Percentiles rank a stretch among this genome's conserved stretches.
Evolutionary conservation across 1,284 basidiomycete species (phyloP).

Genomic region (Porodaedalea pini): DNA sequence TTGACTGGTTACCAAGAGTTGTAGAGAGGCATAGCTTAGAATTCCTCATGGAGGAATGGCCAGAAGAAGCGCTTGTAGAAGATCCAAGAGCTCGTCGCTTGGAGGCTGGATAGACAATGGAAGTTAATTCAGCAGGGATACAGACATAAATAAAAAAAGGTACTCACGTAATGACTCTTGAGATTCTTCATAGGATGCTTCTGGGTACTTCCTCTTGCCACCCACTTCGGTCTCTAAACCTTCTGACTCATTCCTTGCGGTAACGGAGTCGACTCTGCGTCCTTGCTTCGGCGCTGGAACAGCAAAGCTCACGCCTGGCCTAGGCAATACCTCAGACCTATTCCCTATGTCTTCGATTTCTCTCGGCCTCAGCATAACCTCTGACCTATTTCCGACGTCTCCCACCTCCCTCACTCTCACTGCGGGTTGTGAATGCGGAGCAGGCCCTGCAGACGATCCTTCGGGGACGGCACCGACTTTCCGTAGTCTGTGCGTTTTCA

Average conservation of each 20-base stretch:
- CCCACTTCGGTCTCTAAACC: neutral
- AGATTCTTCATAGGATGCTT: neutral
- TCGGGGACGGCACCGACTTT: conserved; percentile 38
- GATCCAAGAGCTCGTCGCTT: conserved; percentile 1
- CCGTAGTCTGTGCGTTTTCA: conserved; percentile 66
- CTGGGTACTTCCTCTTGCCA: conserved; percentile 4
- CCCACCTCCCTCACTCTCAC: conserved; percentile 17
- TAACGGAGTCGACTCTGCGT: neutral
- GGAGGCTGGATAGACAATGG: conserved; percentile 3
- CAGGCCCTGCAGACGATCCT: neutral
- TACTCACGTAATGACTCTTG: conserved; percentile 2
- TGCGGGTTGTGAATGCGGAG: conserved; percentile 5
- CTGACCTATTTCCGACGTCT: conserved; percentile 22
- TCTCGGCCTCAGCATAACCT: conserved; percentile 26
- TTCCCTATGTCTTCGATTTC: conserved; percentile 17
- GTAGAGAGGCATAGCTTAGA: too few relatives aligned
- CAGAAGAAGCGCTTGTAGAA: neutral
- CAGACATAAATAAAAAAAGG: neutral
- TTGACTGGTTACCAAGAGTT: too few relatives aligned
- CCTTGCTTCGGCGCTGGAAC: neutral
- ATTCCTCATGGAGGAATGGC: neutral
- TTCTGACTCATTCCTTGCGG: neutral
- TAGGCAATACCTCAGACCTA: conserved; percentile 7
- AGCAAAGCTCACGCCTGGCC: conserved; percentile 7
- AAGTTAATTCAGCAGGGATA: neutral